Conservation (phyloP, 1,139 yeast species). For the Hemisphaericaspora lyxosophila region DNA sequence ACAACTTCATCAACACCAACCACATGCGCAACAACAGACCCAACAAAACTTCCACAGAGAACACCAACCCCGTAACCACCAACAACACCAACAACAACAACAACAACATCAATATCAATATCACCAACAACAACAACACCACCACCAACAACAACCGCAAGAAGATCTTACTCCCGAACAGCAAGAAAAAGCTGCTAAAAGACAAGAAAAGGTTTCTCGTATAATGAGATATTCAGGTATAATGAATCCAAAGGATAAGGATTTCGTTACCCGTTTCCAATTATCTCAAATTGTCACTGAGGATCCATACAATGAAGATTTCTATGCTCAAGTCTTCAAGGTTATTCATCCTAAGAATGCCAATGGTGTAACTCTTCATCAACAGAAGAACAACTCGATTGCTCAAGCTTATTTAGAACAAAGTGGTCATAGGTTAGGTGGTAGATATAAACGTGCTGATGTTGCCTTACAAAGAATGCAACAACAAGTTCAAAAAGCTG, state of each 20-base stretch:
- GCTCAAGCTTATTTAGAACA: slow-evolving; percentile 95
- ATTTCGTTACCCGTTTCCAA: slow-evolving; percentile 90
- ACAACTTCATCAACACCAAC: slow-evolving; percentile 13
- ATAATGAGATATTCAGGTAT: slow-evolving; percentile 85
- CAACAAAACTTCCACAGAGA: slow-evolving; percentile 13
- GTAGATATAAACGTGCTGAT: slow-evolving; percentile 86
- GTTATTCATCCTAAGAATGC: slow-evolving; percentile 67
- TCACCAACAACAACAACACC: slow-evolving; percentile 16
- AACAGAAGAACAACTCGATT: slow-evolving; percentile 59
- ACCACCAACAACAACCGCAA: slow-evolving; percentile 20
- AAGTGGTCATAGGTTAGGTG: slow-evolving; percentile 88
- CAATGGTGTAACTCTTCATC: slow-evolving; percentile 43
- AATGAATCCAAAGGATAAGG: slow-evolving; percentile 96
- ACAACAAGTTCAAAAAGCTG: slow-evolving; percentile 96
- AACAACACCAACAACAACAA: slow-evolving; percentile 8
- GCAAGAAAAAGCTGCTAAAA: slow-evolving; percentile 56
- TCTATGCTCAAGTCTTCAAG: slow-evolving; percentile 90
- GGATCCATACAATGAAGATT: slow-evolving; percentile 96
- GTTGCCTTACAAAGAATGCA: slow-evolving; percentile 97
- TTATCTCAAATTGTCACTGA: slow-evolving; percentile 94
- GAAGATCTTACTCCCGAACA: slow-evolving; percentile 47
- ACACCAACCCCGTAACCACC: slow-evolving; percentile 9
- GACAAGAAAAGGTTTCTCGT: slow-evolving; percentile 78
- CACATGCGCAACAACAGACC: slow-evolving; percentile 7
- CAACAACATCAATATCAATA: slow-evolving; percentile 14